phyloP scores from a whole-genome alignment of 1,284 basidiomycete species.

The Irpex lacteus region DNA sequence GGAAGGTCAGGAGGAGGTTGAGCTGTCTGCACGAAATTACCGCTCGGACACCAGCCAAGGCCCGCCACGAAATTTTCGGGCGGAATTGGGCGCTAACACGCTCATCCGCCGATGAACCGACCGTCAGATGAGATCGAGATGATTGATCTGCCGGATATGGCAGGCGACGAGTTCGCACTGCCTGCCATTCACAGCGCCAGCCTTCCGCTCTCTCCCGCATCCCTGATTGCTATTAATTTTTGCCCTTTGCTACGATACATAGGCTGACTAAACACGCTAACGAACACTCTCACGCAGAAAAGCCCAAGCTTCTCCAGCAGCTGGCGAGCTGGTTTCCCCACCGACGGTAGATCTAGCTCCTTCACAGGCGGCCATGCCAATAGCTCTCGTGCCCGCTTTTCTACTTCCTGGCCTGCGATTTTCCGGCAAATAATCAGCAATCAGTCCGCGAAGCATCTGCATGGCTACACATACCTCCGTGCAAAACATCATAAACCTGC shows the following conservation, averaged over 20 bases:
- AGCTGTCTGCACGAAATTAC: constrained; percentile 18
- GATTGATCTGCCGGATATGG: constrained; percentile 11
- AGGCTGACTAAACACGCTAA: neutral
- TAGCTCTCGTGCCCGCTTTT: constrained; percentile 57
- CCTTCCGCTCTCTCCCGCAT: constrained; percentile 3
- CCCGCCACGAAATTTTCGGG: constrained; percentile 17
- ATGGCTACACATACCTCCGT: constrained; percentile 51
- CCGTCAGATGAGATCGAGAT: constrained; percentile 5
- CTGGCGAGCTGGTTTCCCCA: constrained; percentile 56
- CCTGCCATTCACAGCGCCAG: too few species aligned
- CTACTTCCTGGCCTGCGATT: constrained; percentile 55
- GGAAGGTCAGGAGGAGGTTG: constrained; percentile 15
- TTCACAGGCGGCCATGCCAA: constrained; percentile 67
- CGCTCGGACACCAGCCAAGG: constrained; percentile 16
- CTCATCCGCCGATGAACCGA: constrained; percentile 10
- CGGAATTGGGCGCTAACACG: constrained; percentile 8
- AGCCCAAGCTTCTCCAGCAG: constrained; percentile 64
- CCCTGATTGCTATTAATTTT: neutral
- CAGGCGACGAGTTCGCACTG: neutral
- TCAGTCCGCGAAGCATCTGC: neutral
- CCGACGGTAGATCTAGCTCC: constrained; percentile 69
- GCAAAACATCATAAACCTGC: constrained; percentile 74
- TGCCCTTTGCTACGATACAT: neutral
- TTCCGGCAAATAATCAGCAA: neutral
- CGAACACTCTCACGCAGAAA: constrained; percentile 8